Evolutionary conservation across 2,329 filamentous ascomycete genomes (phyloP).

Genomic region (Neonectria sp.): DNA sequence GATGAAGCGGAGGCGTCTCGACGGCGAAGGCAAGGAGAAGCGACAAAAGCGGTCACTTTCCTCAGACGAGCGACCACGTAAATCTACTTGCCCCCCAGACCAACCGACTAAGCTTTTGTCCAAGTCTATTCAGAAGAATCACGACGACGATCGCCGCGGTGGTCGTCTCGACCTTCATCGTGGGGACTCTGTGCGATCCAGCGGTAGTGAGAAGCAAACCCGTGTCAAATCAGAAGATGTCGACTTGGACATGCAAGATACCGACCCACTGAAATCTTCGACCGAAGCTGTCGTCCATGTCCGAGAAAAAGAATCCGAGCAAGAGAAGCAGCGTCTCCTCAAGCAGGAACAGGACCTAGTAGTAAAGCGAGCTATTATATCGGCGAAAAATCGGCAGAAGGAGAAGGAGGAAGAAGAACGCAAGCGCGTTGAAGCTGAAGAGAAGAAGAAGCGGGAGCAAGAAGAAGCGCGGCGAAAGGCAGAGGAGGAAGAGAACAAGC

Average conservation of each 20-base stretch:
- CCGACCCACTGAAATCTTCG: slow-evolving; percentile 49
- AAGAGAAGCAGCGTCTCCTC: slow-evolving; percentile 43
- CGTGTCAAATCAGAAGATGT: slow-evolving; percentile 71
- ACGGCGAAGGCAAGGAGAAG: slow-evolving; percentile 67
- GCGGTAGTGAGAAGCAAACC: slow-evolving; percentile 64
- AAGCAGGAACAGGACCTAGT: slow-evolving; percentile 50
- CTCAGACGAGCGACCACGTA: slow-evolving; percentile 63
- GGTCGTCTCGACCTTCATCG: slow-evolving; percentile 58
- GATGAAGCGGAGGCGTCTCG: slow-evolving; percentile 71
- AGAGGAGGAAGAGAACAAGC: slow-evolving; percentile 49
- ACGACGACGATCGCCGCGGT: slow-evolving; percentile 59
- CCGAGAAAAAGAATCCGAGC: slow-evolving; percentile 54
- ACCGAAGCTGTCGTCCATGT: slow-evolving; percentile 52
- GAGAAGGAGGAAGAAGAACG: slow-evolving; percentile 50
- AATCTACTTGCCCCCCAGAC: slow-evolving; percentile 60
- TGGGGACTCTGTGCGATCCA: slow-evolving; percentile 59
- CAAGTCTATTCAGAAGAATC: slow-evolving; percentile 56
- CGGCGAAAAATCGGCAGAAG: slow-evolving; percentile 54
- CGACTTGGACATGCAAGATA: slow-evolving; percentile 71
- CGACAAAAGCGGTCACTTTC: slow-evolving; percentile 60
- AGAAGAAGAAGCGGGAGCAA: slow-evolving; percentile 50
- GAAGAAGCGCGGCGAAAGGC: slow-evolving; percentile 43
- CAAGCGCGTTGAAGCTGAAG: slow-evolving; percentile 38
- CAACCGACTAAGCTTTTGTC: slow-evolving; percentile 50
- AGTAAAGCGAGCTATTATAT: not conserved